Conservation (phyloP, 345 rosid species). For the Rubroshorea leprosula region DNA sequence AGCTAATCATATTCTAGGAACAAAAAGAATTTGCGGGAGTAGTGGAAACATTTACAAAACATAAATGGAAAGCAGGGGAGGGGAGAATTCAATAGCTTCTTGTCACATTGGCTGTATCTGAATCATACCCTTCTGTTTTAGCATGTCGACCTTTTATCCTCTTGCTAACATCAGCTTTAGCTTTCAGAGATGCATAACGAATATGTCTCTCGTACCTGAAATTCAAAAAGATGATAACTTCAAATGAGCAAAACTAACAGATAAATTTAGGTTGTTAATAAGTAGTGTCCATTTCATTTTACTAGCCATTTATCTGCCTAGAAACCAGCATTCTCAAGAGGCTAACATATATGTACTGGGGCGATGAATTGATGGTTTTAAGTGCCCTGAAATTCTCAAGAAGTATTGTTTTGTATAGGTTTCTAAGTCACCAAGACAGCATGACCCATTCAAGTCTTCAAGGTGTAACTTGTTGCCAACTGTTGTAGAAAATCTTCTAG, state of each 20-base stretch:
- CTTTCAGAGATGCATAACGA: slow-evolving; percentile 25
- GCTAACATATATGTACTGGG: no score
- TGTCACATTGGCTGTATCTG: slow-evolving; percentile 19
- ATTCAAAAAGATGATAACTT: background rate
- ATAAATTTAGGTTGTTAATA: no score
- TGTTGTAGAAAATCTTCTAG: slow-evolving; percentile 1
- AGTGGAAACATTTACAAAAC: background rate
- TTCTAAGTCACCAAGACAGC: no score
- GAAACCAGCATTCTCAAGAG: no score
- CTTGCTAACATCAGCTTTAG: slow-evolving; percentile 24
- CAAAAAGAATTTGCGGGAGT: slow-evolving; percentile 13
- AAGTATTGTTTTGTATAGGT: no score
- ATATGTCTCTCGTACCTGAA: slow-evolving; percentile 33
- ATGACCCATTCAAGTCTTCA: no score
- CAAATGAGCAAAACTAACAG: slow-evolving; percentile 5
- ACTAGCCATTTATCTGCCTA: background rate
- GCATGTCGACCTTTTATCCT: slow-evolving; percentile 21
- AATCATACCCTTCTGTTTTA: slow-evolving; percentile 24
- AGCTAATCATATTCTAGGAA: slow-evolving; percentile 1
- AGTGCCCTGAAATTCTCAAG: no score
- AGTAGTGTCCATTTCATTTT: no score
- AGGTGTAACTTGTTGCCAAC: no score
- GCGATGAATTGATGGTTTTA: no score
- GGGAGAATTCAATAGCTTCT: slow-evolving; percentile 16
- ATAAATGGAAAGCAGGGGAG: background rate